Base-by-base conservation (phyloP, 2,329 filamentous ascomycete genomes). In the Juglanconis oblonga region DNA sequence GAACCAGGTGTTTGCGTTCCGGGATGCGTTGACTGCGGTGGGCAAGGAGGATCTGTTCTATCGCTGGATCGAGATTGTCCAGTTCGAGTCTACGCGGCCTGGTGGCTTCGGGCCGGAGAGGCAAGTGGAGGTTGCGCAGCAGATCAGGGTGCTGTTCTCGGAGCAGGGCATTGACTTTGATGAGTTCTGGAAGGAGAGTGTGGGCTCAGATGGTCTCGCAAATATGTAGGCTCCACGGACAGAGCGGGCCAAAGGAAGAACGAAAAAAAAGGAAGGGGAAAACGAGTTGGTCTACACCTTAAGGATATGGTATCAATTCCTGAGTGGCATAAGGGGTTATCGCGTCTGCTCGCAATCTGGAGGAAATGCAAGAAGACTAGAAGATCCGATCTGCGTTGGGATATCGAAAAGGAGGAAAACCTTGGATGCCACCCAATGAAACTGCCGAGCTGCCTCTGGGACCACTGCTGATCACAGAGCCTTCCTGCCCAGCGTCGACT, bases 11-110 rank as follows among this genome's bases (percentile, higher is more conserved):
- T 84, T 95, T 64, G 82, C 83, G 3, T 96, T 97, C 72, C 87
- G 91, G 67, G 89, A 95, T 48, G 86, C 87, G 24, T 80, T 97
- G 66, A 81, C 84, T 1, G 81, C 81, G 3, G 80, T 95, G 73
- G 92, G 89, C 48, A 96, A 97, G 75, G 93, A 97, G 73, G 87
- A 89, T 64, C 73, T 97, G 56, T 97, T 97, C 77, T 97, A 90
- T 77, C 86, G 89, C 58, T 97, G 92, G 92, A 90, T 97, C 52
- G 93, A 97, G 77, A 83, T 96, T 70, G 87, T 97, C 53, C 92
- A 97, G 75, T 96, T 87, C 69, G 92, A 97, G 75, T 88, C 90
- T 47, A 88, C 87, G 40, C 83, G 84, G 66, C 90, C 92, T 0
- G 91, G 88, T 17, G 91, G 90, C 0, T 96, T 96, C 70, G 90